These are phyloP conservation scores for Mariannaea elegans DNA, from an alignment of 2,329 filamentous ascomycete genomes.

Conservation along the genomic window DNA sequence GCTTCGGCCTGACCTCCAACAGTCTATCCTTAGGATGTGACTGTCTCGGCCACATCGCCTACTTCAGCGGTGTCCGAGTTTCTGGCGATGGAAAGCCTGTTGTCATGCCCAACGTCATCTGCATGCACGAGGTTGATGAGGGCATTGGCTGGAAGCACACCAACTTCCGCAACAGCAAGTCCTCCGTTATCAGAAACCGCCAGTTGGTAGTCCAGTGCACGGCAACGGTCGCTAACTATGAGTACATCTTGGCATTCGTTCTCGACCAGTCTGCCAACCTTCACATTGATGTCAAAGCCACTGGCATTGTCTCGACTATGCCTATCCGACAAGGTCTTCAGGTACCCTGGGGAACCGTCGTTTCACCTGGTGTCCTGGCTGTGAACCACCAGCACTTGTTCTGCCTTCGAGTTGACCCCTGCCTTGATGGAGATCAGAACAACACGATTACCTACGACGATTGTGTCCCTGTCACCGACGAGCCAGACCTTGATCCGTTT, in stretches of 20 bases:
- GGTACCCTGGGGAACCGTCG: conserved; percentile 66
- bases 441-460: conserved; percentile 60
- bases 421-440: conserved; percentile 60
- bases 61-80: no score
- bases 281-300: conserved; percentile 70
- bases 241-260: conserved; percentile 63
- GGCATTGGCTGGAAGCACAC: conserved; percentile 80
- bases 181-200: conserved; percentile 66
- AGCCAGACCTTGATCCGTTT: no score
- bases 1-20: conserved; percentile 74
- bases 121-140: conserved; percentile 78
- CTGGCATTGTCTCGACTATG: conserved; percentile 70
- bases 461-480: conserved; percentile 44
- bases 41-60: conserved; percentile 61
- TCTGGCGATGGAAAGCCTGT: no score
- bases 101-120: conserved; percentile 65
- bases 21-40: conserved; percentile 75
- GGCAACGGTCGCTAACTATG: conserved; percentile 75
- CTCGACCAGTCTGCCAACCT: conserved; percentile 71
- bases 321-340: conserved; percentile 62
- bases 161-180: conserved; percentile 69
- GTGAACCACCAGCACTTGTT: conserved; percentile 78
- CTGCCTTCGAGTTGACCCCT: conserved; percentile 69
- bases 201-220: conserved; percentile 75
- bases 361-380: conserved; percentile 70